These are phyloP conservation scores for Singerocomus inundabilis DNA, from an alignment of 1,284 basidiomycete genomes.

Conservation along the genomic window DNA sequence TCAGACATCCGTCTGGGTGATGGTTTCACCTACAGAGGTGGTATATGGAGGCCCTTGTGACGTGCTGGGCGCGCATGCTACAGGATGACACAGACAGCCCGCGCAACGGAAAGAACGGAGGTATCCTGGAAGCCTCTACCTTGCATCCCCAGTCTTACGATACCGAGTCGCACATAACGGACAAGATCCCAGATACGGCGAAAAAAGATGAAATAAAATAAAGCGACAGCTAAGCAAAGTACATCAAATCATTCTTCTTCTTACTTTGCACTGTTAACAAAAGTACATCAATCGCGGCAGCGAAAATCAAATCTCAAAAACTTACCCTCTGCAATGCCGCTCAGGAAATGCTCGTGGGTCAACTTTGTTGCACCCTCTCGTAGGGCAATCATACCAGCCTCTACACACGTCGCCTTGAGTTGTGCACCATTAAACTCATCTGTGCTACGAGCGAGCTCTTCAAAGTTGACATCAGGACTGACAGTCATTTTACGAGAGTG, in stretches of 20 bases:
- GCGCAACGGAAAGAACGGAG: too few species aligned
- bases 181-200: background rate
- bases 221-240: slow-evolving; percentile 62
- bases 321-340: slow-evolving; percentile 87
- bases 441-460: slow-evolving; percentile 86
- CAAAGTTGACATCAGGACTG: slow-evolving; percentile 82
- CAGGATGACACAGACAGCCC: background rate
- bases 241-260: slow-evolving; percentile 94
- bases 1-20: background rate
- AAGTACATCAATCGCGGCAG: slow-evolving; percentile 16
- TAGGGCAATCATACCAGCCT: slow-evolving; percentile 98
- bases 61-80: too few species aligned
- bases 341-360: slow-evolving; percentile 91
- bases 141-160: background rate
- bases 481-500: slow-evolving; percentile 96
- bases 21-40: background rate
- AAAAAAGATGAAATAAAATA: background rate
- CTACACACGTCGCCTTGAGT: slow-evolving; percentile 92
- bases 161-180: background rate
- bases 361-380: slow-evolving; percentile 91
- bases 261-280: slow-evolving; percentile 77
- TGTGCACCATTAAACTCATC: slow-evolving; percentile 99
- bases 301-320: slow-evolving; percentile 15
- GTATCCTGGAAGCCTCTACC: background rate
- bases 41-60: background rate